phyloP scores from a whole-genome alignment of 495 filamentous ascomycete species.

The Neurospora tetrasperma region DNA sequence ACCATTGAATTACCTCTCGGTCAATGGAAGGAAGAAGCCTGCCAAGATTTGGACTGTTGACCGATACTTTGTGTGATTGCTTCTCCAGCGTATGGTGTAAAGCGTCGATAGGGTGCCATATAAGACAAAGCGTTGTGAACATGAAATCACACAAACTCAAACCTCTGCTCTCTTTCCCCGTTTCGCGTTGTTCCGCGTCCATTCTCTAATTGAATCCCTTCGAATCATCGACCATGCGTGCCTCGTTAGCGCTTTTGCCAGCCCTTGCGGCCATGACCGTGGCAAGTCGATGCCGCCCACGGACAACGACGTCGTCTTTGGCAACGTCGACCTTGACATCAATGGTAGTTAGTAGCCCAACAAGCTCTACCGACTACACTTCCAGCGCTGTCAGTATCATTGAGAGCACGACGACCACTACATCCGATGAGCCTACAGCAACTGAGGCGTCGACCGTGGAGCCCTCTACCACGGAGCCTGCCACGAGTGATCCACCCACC shows the following conservation, averaged over 20 bases:
- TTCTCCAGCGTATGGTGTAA: background rate
- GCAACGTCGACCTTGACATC: background rate
- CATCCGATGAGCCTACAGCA: background rate
- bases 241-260: background rate
- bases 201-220: background rate
- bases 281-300: background rate
- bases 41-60: background rate
- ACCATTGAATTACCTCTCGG: background rate
- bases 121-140: background rate
- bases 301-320: background rate
- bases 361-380: background rate
- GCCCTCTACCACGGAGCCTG: background rate
- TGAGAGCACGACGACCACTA: background rate
- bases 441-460: background rate
- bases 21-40: background rate
- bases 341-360: background rate
- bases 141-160: background rate
- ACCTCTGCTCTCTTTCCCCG: background rate
- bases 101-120: background rate
- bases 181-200: background rate
- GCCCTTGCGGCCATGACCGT: background rate
- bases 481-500: background rate
- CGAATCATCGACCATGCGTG: background rate
- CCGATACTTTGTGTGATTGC: background rate
- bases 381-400: background rate